Base-by-base conservation (phyloP, 1,139 yeast genomes). In the Scheffersomyces cryptocercus region DNA sequence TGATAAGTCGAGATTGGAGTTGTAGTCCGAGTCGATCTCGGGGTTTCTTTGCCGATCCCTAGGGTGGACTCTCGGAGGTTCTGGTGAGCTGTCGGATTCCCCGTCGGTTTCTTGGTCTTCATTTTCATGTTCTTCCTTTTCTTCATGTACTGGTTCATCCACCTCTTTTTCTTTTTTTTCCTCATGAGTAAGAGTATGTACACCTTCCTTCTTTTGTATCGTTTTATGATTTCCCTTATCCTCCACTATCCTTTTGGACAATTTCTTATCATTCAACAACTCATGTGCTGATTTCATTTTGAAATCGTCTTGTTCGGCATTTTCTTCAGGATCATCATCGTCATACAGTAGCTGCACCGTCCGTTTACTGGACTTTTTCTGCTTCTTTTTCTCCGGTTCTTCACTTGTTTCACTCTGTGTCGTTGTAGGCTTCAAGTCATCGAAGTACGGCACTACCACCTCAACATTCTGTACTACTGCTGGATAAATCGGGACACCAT, bases 201-300 rank as follows among this genome's bases (percentile, higher is more conserved):
- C 20, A 14, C 6, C 28, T 13, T 15, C 36, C 39, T 29, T 30
- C 36, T 12, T 37, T 12, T 13, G 20, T 30, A 30, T 29, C 34
- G n/a, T 14, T 36, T 8, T 34, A 20, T 20, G 32, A 28, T 36
- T 20, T 29, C 13, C 20, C 29, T 39, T 30, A 5, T 20, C 8
- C 26, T 20, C 44, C 35, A 40, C 38, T 14, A 13, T 16, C 37
- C 43, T 35, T 43, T 42, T 58, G 3, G 52, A 48, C 38, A 62
- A 45, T 24, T 53, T 54, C 44, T 54, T 56, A 46, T 67, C 72
- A 13, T 56, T 47, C 39, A 64, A 54, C 36, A 70, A 47, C 37
- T 77, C 82, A 51, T 79, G 82, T 0, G 81, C 81, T 33, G 85
- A 75, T 45, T 64, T 68, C 71, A 81, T 75, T 47, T 67, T 67